These are phyloP conservation scores for Mucor velutinosus DNA, from an alignment of 371 early-diverging fungal genomes.

Conservation along the genomic window DNA sequence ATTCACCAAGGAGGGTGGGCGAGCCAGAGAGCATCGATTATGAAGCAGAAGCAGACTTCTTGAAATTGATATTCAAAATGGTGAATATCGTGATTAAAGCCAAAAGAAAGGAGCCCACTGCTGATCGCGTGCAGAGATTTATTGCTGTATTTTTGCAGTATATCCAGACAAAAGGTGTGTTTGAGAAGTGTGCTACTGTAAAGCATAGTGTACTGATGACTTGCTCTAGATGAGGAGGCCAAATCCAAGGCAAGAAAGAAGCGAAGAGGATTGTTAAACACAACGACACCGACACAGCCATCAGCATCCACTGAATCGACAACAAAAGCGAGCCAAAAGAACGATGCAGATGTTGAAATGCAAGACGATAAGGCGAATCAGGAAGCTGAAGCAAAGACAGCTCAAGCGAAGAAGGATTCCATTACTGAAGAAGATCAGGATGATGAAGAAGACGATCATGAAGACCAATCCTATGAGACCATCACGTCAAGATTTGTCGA, in stretches of 20 bases:
- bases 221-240: background rate
- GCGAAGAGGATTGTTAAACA: background rate
- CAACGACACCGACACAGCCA: background rate
- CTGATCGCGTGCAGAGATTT: conserved; percentile 76
- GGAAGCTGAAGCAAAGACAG: conserved; percentile 24
- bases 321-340: background rate
- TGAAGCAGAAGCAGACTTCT: conserved; percentile 67
- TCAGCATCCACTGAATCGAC: background rate
- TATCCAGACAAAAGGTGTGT: conserved; percentile 62
- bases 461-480: conserved; percentile 53
- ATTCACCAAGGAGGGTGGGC: conserved; percentile 42
- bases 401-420: background rate
- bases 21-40: conserved; percentile 43
- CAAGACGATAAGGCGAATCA: background rate
- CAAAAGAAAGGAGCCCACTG: conserved; percentile 73
- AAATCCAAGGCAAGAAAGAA: conserved; percentile 5
- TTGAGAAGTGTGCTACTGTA: background rate
- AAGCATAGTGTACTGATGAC: background rate
- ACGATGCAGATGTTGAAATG: background rate
- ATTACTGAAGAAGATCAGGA: conserved; percentile 19
- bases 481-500: conserved; percentile 76
- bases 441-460: conserved; percentile 29
- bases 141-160: conserved; percentile 77
- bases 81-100: conserved; percentile 73
- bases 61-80: conserved; percentile 69